Evolutionary conservation across 1,284 basidiomycete species (phyloP), one percentile per base, ranked within the genome.

Genomic region (Gymnopus androsaceus): DNA sequence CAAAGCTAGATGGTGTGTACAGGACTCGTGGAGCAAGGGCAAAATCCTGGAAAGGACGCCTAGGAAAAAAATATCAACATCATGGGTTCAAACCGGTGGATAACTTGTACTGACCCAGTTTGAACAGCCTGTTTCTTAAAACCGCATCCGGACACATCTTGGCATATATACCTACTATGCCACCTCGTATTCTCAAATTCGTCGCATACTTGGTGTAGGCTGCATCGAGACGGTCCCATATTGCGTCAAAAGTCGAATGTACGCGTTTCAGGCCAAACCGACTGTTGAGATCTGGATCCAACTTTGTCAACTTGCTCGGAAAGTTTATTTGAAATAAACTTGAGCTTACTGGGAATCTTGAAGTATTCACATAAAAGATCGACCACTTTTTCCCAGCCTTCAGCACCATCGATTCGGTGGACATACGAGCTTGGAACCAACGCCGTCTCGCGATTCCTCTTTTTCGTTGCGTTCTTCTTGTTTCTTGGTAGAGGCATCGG

Each of bases 231-330:
- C 74, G 76, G 12, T 64, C 63, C 60, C 77, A 80, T 31, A 84
- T 78, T 2, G 71, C 66, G 36, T 76, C 74, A 64, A 87, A 86
- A 57, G n/a, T 80, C 76, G 70, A 68, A 63, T 87, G 83, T 3
- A 85, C 72, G 59, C 81, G 83, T 69, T 85, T 86, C 58, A 88
- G 67, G 2, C 84, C 84, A 62, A 73, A 78, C 27, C 82, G 72
- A 21, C 72, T 79, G 3, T 73, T 72, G 23, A 87, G 68, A 64
- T 87, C 85, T 87, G 57, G 14, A n/a, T 28, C 28, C 30, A 2
- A 5, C 57, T 56, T 48, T 11, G 47, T 33, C 47, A 14, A 40
- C 14, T 19, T 33, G 31, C 31, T n/a, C n/a, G n/a, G n/a, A n/a
- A n/a, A n/a, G n/a, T n/a, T n/a, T n/a, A n/a, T n/a, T n/a, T n/a